A percentile compares a stretch with the other conserved stretches of the same genome.
These are phyloP conservation scores for Dianthus caryophyllus DNA, from an alignment of 148 eudicot species.

Conservation along the genomic window DNA sequence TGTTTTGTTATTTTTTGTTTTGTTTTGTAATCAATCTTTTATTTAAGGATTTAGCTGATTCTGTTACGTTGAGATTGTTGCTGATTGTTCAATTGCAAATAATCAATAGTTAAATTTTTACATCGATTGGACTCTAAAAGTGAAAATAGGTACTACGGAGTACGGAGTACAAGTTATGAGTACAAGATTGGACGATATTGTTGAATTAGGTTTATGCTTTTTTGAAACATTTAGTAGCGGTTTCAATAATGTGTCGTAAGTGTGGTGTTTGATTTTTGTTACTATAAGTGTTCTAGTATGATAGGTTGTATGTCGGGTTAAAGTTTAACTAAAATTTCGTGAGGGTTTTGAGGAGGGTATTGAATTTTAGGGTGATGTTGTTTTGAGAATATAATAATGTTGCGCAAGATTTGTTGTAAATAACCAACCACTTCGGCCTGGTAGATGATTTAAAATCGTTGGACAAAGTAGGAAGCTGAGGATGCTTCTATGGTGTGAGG, in stretches of 20 bases:
- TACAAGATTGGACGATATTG: not conserved
- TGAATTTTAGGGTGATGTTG: too few relatives aligned
- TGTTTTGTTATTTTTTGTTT: too few relatives aligned
- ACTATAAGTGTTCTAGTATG: not conserved
- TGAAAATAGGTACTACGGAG: too few relatives aligned
- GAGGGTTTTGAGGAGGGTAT: not conserved
- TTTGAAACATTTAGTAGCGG: not conserved
- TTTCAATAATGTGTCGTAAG: not conserved
- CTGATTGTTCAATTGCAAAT: not conserved
- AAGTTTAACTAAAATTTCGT: not conserved
- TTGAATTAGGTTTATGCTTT: not conserved
- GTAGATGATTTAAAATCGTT: too few relatives aligned
- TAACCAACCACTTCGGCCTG: too few relatives aligned
- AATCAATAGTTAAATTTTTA: not conserved
- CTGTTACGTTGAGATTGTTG: too few relatives aligned
- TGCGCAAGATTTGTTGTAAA: too few relatives aligned
- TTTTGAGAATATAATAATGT: too few relatives aligned
- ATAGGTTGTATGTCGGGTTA: not conserved
- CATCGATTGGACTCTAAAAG: too few relatives aligned
- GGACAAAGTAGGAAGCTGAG: not conserved
- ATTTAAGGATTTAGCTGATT: too few relatives aligned
- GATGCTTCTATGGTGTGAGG: not conserved
- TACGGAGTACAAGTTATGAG: not conserved
- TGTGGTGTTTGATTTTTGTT: not conserved
- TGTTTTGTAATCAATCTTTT: too few relatives aligned